A percentile compares a stretch with the other conserved stretches of the same genome.
Evolutionary conservation across 345 rosid genomes (phyloP).

Genomic region (Pugionium dolabratum): DNA sequence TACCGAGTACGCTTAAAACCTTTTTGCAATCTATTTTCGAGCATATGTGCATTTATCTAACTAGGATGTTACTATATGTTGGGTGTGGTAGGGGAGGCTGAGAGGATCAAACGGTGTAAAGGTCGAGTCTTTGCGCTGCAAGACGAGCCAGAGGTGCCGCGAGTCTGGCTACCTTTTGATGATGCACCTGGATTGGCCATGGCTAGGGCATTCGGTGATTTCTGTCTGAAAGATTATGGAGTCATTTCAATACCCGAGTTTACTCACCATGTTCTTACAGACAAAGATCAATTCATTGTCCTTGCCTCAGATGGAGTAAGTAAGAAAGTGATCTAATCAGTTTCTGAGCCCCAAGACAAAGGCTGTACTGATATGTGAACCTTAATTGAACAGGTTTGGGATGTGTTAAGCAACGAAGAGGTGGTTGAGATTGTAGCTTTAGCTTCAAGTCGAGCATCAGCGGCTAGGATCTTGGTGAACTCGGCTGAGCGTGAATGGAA

Average conservation of each 20-base stretch:
- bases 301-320: slow-evolving; percentile 98
- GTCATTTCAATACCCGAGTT: slow-evolving; percentile 94
- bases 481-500: slow-evolving; percentile 94
- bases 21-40: neutral
- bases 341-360: slow-evolving; percentile 1
- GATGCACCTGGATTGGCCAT: slow-evolving; percentile 99
- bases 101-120: slow-evolving; percentile 91
- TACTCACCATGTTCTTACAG: slow-evolving; percentile 80
- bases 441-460: slow-evolving; percentile 74
- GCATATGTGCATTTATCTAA: slow-evolving; percentile 4
- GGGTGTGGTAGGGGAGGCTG: slow-evolving; percentile 78
- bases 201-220: slow-evolving; percentile 99
- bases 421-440: slow-evolving; percentile 89
- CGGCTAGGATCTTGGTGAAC: slow-evolving; percentile 86
- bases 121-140: slow-evolving; percentile 97
- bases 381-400: slow-evolving; percentile 78
- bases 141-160: slow-evolving; percentile 97
- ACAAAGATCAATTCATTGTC: slow-evolving; percentile 89
- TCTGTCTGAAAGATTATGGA: slow-evolving; percentile 97
- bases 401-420: slow-evolving; percentile 95
- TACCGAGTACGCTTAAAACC: slow-evolving; percentile 69
- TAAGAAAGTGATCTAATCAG: neutral
- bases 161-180: slow-evolving; percentile 99
- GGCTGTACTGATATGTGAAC: slow-evolving; percentile 6
- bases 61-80: slow-evolving; percentile 1